phyloP scores from a whole-genome alignment of 2,329 filamentous ascomycete genomes.

The Sarocladiaceae sp. region DNA sequence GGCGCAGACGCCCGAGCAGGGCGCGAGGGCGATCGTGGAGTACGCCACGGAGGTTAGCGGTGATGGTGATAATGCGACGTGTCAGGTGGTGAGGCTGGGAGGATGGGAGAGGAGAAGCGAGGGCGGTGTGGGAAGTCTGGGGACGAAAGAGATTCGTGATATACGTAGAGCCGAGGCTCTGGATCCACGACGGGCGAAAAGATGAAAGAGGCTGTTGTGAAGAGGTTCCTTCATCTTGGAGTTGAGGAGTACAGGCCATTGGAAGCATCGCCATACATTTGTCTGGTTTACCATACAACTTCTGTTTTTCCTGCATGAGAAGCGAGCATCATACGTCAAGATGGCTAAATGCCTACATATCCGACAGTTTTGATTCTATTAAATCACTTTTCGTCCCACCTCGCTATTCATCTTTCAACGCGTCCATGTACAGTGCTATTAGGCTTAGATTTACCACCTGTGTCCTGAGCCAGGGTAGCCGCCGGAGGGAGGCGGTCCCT shows the following conservation, averaged over 20 bases:
- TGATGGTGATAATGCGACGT: conserved; percentile 63
- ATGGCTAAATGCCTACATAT: conserved; percentile 1
- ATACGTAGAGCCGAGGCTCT: conserved; percentile 73
- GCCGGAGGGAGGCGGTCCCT: conserved; percentile 18
- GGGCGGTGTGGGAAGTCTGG: conserved; percentile 80
- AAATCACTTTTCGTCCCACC: neutral
- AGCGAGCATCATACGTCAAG: conserved; percentile 7
- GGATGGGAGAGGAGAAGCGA: conserved; percentile 70
- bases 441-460: neutral
- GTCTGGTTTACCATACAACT: too few species aligned
- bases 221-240: too few species aligned
- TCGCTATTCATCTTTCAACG: neutral
- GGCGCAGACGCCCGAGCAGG: conserved; percentile 83
- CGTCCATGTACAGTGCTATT: neutral
- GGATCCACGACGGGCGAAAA: conserved; percentile 68
- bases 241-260: too few species aligned
- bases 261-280: too few species aligned
- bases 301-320: conserved; percentile 3
- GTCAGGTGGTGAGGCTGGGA: conserved; percentile 59
- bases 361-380: too few species aligned
- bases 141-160: conserved; percentile 87
- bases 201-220: conserved; percentile 27
- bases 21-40: conserved; percentile 67
- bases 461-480: conserved; percentile 17
- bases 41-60: conserved; percentile 81